phyloP scores from a whole-genome alignment of 495 filamentous ascomycete genomes.

The Hypoxylon intermedium region DNA sequence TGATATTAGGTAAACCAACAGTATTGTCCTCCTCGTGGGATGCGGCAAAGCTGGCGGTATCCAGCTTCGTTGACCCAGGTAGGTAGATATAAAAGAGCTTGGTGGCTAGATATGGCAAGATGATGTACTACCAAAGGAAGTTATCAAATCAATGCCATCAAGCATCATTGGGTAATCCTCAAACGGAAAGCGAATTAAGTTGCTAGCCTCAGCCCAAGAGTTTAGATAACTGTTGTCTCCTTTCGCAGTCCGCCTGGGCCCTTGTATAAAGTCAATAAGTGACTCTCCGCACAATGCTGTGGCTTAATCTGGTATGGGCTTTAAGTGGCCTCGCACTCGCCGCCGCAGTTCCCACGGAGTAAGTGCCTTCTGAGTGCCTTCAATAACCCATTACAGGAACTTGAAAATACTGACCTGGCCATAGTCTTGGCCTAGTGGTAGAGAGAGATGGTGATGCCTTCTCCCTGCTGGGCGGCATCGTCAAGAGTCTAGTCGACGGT shows the following conservation, averaged over 20 bases:
- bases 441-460: not conserved
- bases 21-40: not conserved
- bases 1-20: not conserved
- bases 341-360: not conserved
- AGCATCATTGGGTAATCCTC: no score
- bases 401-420: not conserved
- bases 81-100: not conserved
- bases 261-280: no score
- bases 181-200: no score
- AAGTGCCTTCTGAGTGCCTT: not conserved
- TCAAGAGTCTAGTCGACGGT: slow-evolving; percentile 6
- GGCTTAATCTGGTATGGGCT: not conserved
- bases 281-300: not conserved
- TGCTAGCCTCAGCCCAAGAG: no score
- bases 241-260: no score
- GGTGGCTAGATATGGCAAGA: no score
- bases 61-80: not conserved
- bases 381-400: no score
- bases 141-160: no score
- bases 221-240: no score
- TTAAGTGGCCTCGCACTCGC: not conserved
- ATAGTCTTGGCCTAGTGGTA: not conserved
- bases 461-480: not conserved
- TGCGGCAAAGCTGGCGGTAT: not conserved
- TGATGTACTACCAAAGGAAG: no score